phyloP scores from a whole-genome alignment of 352 stramenopile genomes.

The Globisporangium iwayamae region DNA sequence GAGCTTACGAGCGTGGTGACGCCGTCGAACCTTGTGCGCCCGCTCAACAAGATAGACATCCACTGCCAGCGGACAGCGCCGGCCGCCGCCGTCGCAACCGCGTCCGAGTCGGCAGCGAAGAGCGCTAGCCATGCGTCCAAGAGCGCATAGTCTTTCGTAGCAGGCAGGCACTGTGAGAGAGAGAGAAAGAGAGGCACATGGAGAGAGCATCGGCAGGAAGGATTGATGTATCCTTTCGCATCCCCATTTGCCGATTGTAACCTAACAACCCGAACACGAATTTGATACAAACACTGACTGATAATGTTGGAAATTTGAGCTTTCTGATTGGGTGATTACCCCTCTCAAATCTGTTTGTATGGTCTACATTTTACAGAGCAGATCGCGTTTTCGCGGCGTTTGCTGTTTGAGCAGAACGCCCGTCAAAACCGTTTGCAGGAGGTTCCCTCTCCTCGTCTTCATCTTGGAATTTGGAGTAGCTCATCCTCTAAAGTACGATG shows the following conservation, averaged over 20 bases:
- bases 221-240: background rate
- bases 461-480: no score
- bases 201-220: background rate
- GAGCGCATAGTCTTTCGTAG: background rate
- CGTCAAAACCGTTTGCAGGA: no score
- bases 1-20: constrained; percentile 26
- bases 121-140: constrained; percentile 6
- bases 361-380: no score
- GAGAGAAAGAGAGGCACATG: background rate
- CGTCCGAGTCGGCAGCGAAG: background rate
- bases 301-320: no score
- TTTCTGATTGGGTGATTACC: no score
- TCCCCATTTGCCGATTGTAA: constrained; percentile 6
- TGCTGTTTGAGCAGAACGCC: no score
- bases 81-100: background rate
- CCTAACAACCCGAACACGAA: background rate
- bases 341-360: no score
- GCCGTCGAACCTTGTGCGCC: constrained; percentile 51
- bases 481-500: no score
- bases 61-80: constrained; percentile 5
- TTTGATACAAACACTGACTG: background rate
- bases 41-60: constrained; percentile 62
- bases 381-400: no score
- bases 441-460: no score
- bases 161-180: background rate